Base-by-base conservation (phyloP, 345 rosid species). In the Aquilaria yunnanensis region DNA sequence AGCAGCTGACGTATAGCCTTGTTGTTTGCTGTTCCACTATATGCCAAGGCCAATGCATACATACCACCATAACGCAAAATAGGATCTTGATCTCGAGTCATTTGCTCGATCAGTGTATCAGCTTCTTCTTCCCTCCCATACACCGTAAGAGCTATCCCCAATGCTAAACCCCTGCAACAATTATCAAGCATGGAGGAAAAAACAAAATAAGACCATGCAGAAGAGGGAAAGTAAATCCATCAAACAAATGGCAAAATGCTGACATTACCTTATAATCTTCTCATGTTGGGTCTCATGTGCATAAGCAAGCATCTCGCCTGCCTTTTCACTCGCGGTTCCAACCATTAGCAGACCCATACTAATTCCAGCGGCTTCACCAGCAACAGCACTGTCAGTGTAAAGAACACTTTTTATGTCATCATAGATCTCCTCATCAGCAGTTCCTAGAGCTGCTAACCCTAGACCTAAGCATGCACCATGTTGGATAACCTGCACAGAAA, bases 111-210 rank as follows among this genome's bases (percentile, higher is more conserved):
- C 67, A 95, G 76, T 12, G 97, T 91, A 72, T 95, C 99, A 43
- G 99, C 99, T 67, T 89, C 99, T 74, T 95, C 99, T 84, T 95
- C 99, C 75, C 98, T 85, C 60, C 99, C 99, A 59, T 95, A 91
- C 34, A 91, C 98, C 13, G 97, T 95, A 61, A 95, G 94, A 63
- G 99, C 99, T 60, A 95, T 91, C 23, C 99, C 99, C 70, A 95
- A 69, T 54, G 99, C 92, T 69, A 95, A 77, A 32, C 99, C 99
- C 79, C 99, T 91, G 78, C 48, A 53, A 48, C 53, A 32, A 66
- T 48, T 53, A 11, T 10, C 8, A 4, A 37, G 43, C 43, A 37
- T 37, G 43, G 23, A 23, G 23, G 23, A 23, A 23, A 32, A 57
- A 75, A 52, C 60, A 60, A 47, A 14, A 32, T 65, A 47, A 47